Percentiles rank a stretch among this genome's conserved stretches.
Conservation (phyloP, 352 stramenopile genomes). For the Peronospora destructor region DNA sequence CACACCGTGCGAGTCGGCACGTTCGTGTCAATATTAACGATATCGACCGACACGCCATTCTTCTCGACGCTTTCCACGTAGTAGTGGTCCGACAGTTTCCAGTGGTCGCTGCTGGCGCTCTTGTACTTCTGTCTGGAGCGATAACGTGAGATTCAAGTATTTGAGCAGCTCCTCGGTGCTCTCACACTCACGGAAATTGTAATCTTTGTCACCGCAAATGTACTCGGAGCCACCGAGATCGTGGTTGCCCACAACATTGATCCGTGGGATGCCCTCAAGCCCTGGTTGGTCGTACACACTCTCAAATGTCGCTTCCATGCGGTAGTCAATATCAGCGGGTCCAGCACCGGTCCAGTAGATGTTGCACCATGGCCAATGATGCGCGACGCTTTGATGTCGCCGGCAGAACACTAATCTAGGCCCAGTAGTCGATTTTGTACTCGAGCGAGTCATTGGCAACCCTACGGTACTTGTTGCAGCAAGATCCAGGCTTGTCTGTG, state of each 20-base stretch:
- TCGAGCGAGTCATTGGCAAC: constrained; percentile 69
- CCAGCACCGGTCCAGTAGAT: constrained; percentile 86
- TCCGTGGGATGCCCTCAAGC: constrained; percentile 72
- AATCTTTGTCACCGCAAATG: constrained; percentile 83
- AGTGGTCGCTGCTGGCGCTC: constrained; percentile 67
- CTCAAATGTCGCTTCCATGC: constrained; percentile 83
- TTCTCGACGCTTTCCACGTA: constrained; percentile 75
- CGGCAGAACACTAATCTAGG: constrained; percentile 77
- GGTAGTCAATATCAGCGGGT: constrained; percentile 65
- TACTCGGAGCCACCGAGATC: constrained; percentile 80
- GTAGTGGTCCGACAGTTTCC: constrained; percentile 80
- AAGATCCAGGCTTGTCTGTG: constrained; percentile 80
- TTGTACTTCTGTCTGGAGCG: constrained; percentile 76
- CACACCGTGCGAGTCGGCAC: constrained; percentile 75
- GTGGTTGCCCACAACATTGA: constrained; percentile 85
- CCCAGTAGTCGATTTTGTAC: constrained; percentile 85
- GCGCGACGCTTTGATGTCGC: constrained; percentile 51
- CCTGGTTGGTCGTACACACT: constrained; percentile 76
- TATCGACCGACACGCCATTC: constrained; percentile 79
- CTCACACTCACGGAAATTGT: constrained; percentile 77
- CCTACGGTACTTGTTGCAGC: constrained; percentile 87
- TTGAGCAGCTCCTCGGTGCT: constrained; percentile 64
- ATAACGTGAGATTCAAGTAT: constrained; percentile 82
- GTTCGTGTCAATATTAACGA: constrained; percentile 88
- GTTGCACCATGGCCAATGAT: constrained; percentile 82